Base-by-base conservation (phyloP, 495 filamentous ascomycete species). In the Xylaria flabelliformis region DNA sequence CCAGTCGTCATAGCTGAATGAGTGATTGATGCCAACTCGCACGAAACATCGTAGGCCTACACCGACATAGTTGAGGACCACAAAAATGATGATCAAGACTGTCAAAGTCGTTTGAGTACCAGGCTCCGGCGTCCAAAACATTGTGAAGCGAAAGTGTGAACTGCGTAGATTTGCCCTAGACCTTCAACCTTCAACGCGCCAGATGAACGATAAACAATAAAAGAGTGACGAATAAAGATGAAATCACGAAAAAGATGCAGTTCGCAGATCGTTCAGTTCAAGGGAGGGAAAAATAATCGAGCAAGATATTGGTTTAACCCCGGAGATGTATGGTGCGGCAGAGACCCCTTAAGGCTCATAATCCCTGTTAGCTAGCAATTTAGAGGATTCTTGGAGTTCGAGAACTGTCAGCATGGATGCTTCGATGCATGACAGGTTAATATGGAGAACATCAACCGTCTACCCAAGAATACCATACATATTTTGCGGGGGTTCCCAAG, bases 1-100 rank as follows among this genome's bases (percentile, higher is more conserved):
- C 67, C 67, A 69, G 36, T 69, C 67, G 36, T 69, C 65, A 32
- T 68, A 68, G 21, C 65, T 68, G 53, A 69, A 69, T 32, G 67
- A 58, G 7, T 69, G 46, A 41, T 69, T 69, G 51, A 69, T 17
- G 24, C 6, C 17, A 10, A 61, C 19, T 58, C 67, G 51, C 24
- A 59, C 51, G 13, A 69, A 69, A 26, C 51, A 58, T 59, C 67
- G 67, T 61, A 69, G 15, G 3, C 51, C 67, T 9, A 69, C 67
- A 4, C 67, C 53, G 26, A 59, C 36, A 39, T 44, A 59, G 8
- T 69, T 69, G 36, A 69, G 53, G 17, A 59, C 12, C 17, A 69
- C 12, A 12, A 69, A 69, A 42, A 69, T 9, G 15, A 59, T 59
- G 2, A 69, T 24, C 51, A 69, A 34, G 53, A 69, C 55, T 24